Conservation (phyloP, 352 stramenopile species). For the Phytophthora constricta region DNA sequence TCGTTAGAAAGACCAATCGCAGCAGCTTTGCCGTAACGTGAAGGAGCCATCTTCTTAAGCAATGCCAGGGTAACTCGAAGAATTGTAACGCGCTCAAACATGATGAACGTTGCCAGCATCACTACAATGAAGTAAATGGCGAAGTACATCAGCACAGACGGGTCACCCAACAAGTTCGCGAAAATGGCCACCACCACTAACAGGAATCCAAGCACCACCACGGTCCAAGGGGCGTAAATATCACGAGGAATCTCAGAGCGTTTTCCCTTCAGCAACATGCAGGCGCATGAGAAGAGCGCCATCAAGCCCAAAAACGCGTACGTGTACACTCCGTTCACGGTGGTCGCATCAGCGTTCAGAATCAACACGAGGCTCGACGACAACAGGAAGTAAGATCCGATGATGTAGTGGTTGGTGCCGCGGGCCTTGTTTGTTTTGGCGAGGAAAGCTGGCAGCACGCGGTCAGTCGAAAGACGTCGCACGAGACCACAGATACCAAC, state of each 20-base stretch:
- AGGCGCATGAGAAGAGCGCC: slow-evolving; percentile 80
- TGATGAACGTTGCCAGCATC: slow-evolving; percentile 75
- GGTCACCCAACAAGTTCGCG: slow-evolving; percentile 81
- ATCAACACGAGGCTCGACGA: slow-evolving; percentile 70
- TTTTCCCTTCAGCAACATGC: slow-evolving; percentile 89
- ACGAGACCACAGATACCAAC: slow-evolving; percentile 80
- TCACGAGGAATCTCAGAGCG: slow-evolving; percentile 74
- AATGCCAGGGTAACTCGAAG: slow-evolving; percentile 69
- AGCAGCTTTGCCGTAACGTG: slow-evolving; percentile 32
- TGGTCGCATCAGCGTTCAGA: slow-evolving; percentile 73
- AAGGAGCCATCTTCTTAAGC: slow-evolving; percentile 70
- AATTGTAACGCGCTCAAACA: slow-evolving; percentile 89
- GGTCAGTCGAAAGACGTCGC: slow-evolving; percentile 73
- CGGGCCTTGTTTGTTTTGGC: slow-evolving; percentile 63
- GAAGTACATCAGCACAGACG: slow-evolving; percentile 86
- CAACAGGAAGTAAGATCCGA: slow-evolving; percentile 73
- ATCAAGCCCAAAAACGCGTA: slow-evolving; percentile 87
- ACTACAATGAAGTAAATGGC: slow-evolving; percentile 85
- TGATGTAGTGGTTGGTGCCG: slow-evolving; percentile 80
- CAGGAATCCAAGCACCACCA: slow-evolving; percentile 37
- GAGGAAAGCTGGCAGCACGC: slow-evolving; percentile 61
- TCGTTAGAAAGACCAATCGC: slow-evolving; percentile 16
- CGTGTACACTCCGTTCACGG: slow-evolving; percentile 83
- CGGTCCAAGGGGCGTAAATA: slow-evolving; percentile 60
- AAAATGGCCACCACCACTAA: slow-evolving; percentile 74